phyloP scores from a whole-genome alignment of 2,329 filamentous ascomycete species.

The Allantophomopsis lycopodina region DNA sequence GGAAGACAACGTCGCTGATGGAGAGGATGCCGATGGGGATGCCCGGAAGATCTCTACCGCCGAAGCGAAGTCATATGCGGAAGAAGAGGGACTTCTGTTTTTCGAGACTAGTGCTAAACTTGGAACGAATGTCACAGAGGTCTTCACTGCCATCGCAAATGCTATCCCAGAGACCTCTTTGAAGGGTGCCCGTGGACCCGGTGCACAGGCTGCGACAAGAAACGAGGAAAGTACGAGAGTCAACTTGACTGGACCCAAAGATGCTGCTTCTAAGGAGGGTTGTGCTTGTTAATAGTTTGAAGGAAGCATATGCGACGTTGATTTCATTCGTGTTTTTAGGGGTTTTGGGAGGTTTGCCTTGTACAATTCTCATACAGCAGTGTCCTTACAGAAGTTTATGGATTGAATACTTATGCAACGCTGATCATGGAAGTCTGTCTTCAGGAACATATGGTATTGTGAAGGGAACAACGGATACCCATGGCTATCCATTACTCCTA shows the following conservation, averaged over 20 bases:
- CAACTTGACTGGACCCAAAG: conserved; percentile 62
- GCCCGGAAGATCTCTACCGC: conserved; percentile 82
- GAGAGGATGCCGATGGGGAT: conserved; percentile 52
- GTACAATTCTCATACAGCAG: not conserved
- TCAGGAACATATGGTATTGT: too few relatives aligned
- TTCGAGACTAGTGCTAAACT: conserved; percentile 98
- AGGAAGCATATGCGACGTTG: conserved; percentile 1
- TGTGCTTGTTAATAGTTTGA: conserved; percentile 59
- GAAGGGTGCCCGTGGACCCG: conserved; percentile 71
- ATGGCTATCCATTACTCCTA: too few relatives aligned
- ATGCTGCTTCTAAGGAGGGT: conserved; percentile 71
- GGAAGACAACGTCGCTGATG: conserved; percentile 29
- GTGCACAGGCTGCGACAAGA: conserved; percentile 39
- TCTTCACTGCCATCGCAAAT: conserved; percentile 96
- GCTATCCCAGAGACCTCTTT: conserved; percentile 94
- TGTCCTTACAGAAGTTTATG: not conserved
- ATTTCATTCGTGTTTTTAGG: conserved; percentile 4
- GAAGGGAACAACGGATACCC: too few relatives aligned
- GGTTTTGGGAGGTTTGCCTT: conserved; percentile 6
- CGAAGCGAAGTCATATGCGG: conserved; percentile 84
- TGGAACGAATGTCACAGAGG: conserved; percentile 83
- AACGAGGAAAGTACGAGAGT: conserved; percentile 56
- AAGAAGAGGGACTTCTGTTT: conserved; percentile 87
- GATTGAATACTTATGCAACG: too few relatives aligned
- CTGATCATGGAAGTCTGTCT: too few relatives aligned